Evolutionary conservation across 2,329 filamentous ascomycete genomes (phyloP).

Genomic region (Stachybotrys elegans): DNA sequence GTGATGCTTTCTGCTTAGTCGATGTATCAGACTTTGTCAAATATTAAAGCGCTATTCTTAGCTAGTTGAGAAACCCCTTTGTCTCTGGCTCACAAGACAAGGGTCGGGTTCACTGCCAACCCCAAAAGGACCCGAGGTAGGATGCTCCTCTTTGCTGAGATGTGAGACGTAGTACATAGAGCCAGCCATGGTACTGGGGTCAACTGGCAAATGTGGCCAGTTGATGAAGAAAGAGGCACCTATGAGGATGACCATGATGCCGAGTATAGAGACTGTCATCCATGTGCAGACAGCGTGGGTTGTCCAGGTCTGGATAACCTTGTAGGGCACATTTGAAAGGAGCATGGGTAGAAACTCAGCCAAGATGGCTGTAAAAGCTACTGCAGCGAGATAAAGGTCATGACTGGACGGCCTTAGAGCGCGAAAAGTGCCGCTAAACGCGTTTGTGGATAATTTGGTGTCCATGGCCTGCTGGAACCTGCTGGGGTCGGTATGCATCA

Average conservation of each 20-base stretch:
- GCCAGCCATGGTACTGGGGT: constrained; percentile 41
- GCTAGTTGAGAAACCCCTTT: no score
- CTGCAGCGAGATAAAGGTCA: constrained; percentile 33
- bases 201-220: constrained; percentile 40
- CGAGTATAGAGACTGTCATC: constrained; percentile 32
- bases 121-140: no score
- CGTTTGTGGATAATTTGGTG: constrained; percentile 36
- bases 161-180: constrained; percentile 35
- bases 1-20: no score
- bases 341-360: constrained; percentile 46
- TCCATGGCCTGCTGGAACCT: constrained; percentile 31
- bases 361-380: constrained; percentile 37
- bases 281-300: constrained; percentile 36
- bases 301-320: constrained; percentile 31
- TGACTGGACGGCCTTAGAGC: constrained; percentile 19
- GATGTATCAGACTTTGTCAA: no score
- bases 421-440: constrained; percentile 36
- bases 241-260: constrained; percentile 36
- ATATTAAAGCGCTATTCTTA: no score
- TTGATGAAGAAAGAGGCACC: constrained; percentile 32
- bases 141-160: no score
- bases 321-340: constrained; percentile 44
- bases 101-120: no score
- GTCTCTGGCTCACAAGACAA: no score
- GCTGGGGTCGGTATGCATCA: constrained; percentile 29